Conservation (phyloP, 2,329 filamentous ascomycete species). For the Fusarium staphyleae region DNA sequence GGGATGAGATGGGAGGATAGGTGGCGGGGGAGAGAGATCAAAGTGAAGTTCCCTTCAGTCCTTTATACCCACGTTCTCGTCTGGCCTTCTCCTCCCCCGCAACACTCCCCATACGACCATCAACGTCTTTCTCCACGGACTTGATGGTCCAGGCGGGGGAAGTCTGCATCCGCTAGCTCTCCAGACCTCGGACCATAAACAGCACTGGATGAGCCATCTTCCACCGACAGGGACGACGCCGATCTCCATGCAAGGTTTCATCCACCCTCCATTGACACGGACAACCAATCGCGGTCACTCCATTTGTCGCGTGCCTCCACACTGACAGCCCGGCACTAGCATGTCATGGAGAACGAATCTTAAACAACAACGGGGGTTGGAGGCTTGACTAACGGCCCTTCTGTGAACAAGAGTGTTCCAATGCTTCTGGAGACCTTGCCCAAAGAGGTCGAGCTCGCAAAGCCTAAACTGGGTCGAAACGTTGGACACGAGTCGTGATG, state of each 20-base stretch:
- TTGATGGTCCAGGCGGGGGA: slow-evolving; percentile 18
- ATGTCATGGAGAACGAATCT: slow-evolving; percentile 12
- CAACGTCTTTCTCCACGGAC: not conserved
- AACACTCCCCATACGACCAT: not conserved
- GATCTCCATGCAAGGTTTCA: slow-evolving; percentile 1
- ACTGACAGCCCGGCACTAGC: not conserved
- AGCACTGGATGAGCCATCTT: not conserved
- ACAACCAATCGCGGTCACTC: slow-evolving; percentile 25
- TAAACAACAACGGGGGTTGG: slow-evolving; percentile 3
- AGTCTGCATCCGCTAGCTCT: slow-evolving; percentile 9
- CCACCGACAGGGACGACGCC: slow-evolving; percentile 11
- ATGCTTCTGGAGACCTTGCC: no score
- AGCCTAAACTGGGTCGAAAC: not conserved
- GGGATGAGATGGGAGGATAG: not conserved
- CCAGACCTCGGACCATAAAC: not conserved
- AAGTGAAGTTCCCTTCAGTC: not conserved
- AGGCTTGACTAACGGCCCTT: slow-evolving; percentile 1
- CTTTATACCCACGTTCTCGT: no score
- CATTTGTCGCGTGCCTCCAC: slow-evolving; percentile 15
- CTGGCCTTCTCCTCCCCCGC: no score
- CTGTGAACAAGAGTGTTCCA: no score
- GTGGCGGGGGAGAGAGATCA: not conserved
- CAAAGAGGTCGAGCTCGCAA: not conserved
- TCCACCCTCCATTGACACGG: not conserved
- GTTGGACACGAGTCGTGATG: not conserved